These are phyloP conservation scores for Aspergillus unguis DNA, from an alignment of 2,329 filamentous ascomycete species.

Conservation along the genomic window DNA sequence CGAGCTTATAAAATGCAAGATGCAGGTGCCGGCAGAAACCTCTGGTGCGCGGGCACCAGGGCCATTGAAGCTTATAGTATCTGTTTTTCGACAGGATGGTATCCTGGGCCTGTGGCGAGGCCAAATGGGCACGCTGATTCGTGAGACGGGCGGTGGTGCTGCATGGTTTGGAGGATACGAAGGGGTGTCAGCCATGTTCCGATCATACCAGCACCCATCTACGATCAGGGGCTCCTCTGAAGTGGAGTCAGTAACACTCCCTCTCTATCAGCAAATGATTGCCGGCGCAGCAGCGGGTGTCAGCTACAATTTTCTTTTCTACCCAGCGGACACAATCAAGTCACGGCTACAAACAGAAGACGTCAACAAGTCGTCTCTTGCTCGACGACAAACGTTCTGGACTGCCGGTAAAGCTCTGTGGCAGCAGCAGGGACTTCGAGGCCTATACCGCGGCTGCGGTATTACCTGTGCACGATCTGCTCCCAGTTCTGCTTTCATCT, in stretches of 20 bases:
- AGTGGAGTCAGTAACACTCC: conserved; percentile 54
- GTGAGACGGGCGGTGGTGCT: conserved; percentile 87
- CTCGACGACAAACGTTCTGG: conserved; percentile 64
- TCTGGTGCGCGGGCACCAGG: conserved; percentile 50
- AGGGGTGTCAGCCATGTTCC: conserved; percentile 69
- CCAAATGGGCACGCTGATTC: conserved; percentile 86
- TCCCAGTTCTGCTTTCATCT: conserved; percentile 97
- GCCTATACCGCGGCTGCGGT: conserved; percentile 89
- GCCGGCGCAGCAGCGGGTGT: conserved; percentile 87
- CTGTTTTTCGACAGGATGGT: conserved; percentile 80
- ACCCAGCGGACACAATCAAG: conserved; percentile 96
- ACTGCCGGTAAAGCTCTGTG: conserved; percentile 71
- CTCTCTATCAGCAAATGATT: conserved; percentile 80
- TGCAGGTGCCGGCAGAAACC: conserved; percentile 67
- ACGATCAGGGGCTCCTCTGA: conserved; percentile 7
- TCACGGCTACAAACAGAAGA: conserved; percentile 92
- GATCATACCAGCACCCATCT: conserved; percentile 47
- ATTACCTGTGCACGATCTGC: conserved; percentile 85
- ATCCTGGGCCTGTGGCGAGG: conserved; percentile 90
- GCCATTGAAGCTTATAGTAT: conserved; percentile 68
- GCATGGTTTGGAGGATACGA: conserved; percentile 96
- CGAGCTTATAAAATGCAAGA: conserved; percentile 97
- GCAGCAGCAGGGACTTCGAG: conserved; percentile 74
- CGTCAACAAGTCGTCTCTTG: conserved; percentile 43
- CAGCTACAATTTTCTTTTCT: conserved; percentile 95